Evolutionary conservation across 2,329 filamentous ascomycete species (phyloP).

Genomic region (Fusarium transvaalense): DNA sequence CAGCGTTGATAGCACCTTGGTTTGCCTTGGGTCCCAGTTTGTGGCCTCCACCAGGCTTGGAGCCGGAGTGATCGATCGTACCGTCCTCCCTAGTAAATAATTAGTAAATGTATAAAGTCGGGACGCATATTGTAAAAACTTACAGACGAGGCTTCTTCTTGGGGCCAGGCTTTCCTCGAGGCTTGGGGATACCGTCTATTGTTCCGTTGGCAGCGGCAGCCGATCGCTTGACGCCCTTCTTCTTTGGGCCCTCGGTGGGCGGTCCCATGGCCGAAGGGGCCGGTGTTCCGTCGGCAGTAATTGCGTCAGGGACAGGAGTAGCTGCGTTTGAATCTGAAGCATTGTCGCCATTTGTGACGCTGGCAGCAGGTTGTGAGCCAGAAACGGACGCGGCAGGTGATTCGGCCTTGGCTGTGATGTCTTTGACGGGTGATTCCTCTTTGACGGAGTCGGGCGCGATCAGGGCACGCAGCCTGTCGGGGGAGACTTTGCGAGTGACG

Average conservation of each 20-base stretch:
- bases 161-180: constrained; percentile 88
- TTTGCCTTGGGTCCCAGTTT: constrained; percentile 97
- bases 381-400: constrained; percentile 60
- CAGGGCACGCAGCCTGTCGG: constrained; percentile 64
- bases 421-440: constrained; percentile 59
- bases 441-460: constrained; percentile 59
- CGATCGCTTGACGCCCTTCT: constrained; percentile 79
- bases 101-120: constrained; percentile 47
- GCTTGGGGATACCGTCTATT: constrained; percentile 74
- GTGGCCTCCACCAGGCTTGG: constrained; percentile 69
- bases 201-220: constrained; percentile 73
- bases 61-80: constrained; percentile 68
- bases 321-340: constrained; percentile 70
- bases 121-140: constrained; percentile 57
- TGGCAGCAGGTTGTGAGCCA: constrained; percentile 46
- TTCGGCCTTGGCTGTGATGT: constrained; percentile 55
- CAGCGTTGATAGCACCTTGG: constrained; percentile 96
- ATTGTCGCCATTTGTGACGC: constrained; percentile 65
- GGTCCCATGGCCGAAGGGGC: constrained; percentile 70
- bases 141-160: constrained; percentile 98
- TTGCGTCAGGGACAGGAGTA: constrained; percentile 68
- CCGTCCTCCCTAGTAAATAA: constrained; percentile 68
- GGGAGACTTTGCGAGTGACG: constrained; percentile 66
- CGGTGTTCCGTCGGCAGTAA: constrained; percentile 63
- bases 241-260: constrained; percentile 73